Evolutionary conservation across 2,329 filamentous ascomycete species (phyloP).

Genomic region (Pseudocercospora fuligena): DNA sequence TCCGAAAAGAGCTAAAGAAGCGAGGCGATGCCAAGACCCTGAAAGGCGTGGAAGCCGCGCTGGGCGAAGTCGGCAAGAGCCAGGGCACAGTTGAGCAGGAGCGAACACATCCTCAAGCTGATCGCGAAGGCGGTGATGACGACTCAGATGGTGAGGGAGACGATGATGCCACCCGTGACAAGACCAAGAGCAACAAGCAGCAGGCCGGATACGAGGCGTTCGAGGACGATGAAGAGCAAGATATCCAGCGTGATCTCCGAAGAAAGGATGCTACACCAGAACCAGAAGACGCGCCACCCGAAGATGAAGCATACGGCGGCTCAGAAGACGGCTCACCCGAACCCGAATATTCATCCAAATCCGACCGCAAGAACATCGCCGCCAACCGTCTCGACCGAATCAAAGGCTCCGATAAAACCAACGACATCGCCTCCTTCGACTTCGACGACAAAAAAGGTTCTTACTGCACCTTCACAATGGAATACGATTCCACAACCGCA

Average conservation of each 20-base stretch:
- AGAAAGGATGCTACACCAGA: slow-evolving; percentile 39
- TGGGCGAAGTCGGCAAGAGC: slow-evolving; percentile 75
- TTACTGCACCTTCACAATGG: slow-evolving; percentile 80
- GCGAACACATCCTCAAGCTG: slow-evolving; percentile 47
- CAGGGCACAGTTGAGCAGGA: slow-evolving; percentile 61
- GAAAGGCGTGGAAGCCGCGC: slow-evolving; percentile 64
- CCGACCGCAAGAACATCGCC: slow-evolving; percentile 47
- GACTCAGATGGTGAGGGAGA: slow-evolving; percentile 68
- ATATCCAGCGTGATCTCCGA: slow-evolving; percentile 69
- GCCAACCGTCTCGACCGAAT: slow-evolving; percentile 66
- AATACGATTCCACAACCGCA: slow-evolving; percentile 77
- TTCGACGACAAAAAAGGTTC: slow-evolving; percentile 76
- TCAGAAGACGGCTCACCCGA: slow-evolving; percentile 47
- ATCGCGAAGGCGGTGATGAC: slow-evolving; percentile 65
- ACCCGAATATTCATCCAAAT: slow-evolving; percentile 35
- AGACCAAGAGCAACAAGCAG: slow-evolving; percentile 73
- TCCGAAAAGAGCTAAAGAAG: slow-evolving; percentile 79
- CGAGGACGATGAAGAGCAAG: slow-evolving; percentile 89
- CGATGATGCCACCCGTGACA: slow-evolving; percentile 67
- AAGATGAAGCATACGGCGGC: slow-evolving; percentile 60
- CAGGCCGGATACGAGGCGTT: slow-evolving; percentile 88
- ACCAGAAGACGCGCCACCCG: slow-evolving; percentile 58
- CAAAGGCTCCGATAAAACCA: slow-evolving; percentile 59
- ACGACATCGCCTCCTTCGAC: slow-evolving; percentile 74
- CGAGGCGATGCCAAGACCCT: slow-evolving; percentile 64